These are phyloP conservation scores for Erythrophleum ivorense DNA, from an alignment of 331 rosid species.

Conservation along the genomic window DNA sequence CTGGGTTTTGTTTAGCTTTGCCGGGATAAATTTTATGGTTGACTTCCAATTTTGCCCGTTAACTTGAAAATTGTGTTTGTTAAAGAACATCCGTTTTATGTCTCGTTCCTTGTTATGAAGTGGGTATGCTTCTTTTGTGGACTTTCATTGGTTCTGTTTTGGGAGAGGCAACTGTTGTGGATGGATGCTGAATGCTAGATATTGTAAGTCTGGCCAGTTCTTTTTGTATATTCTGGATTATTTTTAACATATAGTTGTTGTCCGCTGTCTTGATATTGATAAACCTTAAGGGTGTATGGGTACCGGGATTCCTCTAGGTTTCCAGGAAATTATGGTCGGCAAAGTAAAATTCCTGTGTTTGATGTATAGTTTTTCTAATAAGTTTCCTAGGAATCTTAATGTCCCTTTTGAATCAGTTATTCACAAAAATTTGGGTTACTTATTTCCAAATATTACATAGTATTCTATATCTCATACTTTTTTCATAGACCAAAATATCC, in stretches of 20 bases:
- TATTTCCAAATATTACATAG: background rate
- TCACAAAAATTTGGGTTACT: background rate
- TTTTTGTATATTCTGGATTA: constrained; percentile 13
- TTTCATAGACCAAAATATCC: background rate
- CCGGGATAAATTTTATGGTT: constrained; percentile 46
- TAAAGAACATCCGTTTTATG: constrained; percentile 36
- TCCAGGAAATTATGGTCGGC: background rate
- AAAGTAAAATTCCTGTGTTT: background rate
- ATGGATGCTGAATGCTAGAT: constrained; percentile 23
- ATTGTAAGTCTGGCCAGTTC: background rate
- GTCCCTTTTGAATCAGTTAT: background rate
- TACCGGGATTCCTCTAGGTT: background rate
- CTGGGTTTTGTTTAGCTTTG: constrained; percentile 36
- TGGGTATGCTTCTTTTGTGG: constrained; percentile 11
- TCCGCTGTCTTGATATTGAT: background rate
- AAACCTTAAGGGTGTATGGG: background rate
- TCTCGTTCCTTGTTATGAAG: constrained; percentile 15
- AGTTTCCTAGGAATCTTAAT: background rate
- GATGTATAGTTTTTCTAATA: background rate
- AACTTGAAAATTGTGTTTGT: constrained; percentile 38
- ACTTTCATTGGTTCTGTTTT: background rate
- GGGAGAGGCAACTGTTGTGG: background rate
- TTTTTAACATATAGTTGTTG: background rate
- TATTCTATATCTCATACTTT: background rate
- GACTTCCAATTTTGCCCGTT: constrained; percentile 50